Base-by-base conservation (phyloP, 805 yeast genomes). In the Citeromyces nyonsensis region DNA sequence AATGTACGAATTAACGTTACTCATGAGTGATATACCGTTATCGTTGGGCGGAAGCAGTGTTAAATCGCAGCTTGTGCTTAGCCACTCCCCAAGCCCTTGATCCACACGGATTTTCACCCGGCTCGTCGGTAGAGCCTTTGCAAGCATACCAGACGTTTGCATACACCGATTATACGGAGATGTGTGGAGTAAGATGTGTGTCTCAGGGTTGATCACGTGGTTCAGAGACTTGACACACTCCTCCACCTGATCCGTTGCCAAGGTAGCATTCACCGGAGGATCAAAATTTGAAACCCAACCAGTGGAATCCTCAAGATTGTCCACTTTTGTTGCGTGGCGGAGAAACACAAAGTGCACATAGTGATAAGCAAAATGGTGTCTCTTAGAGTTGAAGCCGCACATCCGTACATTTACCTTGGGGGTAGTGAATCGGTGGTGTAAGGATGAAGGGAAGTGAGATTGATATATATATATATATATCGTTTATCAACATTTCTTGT, bases 111-210 rank as follows among this genome's bases (percentile, higher is more conserved):
- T 42, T 28, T 50, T 45, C 15, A 45, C 37, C 6, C 35, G 36
- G 28, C 41, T 37, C 11, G 26, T 13, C 4, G 33, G 10, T 15
- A 15, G 10, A 15, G 28, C 18, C 9, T 28, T 42, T 3, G 49
- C 22, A 15, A 56, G 31, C 24, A 52, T 26, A 34, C 54, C 59
- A 6, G 55, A 47, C 0, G 66, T 62, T 40, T 62, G 65, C 5
- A 61, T 43, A 38, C 68, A 62, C 37, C 67, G 38, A 28, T 60
- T 50, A 35, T 61, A 62, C 0, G 68, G 68, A 2, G 66, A 61
- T 4, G 59, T 49, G 38, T 61, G 66, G 4, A 54, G 41, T 15
- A 51, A 40, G 3, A 54, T 12, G 24, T 46, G 33, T 24, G 41
- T 32, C 12, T 30, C 29, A 14, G 35, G 22, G 8, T 33, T 25